phyloP scores from a whole-genome alignment of 1,284 basidiomycete genomes.

The Ganoderma sinense region DNA sequence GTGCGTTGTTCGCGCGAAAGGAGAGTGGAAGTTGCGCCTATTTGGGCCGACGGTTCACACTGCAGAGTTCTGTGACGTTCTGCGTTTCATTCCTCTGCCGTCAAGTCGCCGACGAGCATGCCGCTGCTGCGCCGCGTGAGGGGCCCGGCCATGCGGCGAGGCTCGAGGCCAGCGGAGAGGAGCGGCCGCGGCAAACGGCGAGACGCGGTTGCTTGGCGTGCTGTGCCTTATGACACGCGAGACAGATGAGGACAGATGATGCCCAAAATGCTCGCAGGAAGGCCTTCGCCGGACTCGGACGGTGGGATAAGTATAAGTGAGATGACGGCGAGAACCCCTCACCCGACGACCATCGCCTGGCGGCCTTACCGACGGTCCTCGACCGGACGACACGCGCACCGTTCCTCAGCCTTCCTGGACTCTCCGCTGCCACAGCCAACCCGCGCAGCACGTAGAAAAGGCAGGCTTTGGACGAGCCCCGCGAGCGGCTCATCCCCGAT shows the following conservation, averaged over 20 bases:
- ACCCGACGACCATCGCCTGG: neutral
- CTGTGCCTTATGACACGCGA: neutral
- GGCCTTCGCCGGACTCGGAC: neutral
- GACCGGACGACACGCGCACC: neutral
- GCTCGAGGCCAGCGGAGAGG: neutral
- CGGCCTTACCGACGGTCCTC: slow-evolving; percentile 1
- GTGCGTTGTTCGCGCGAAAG: neutral
- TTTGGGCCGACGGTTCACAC: neutral
- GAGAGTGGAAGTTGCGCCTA: neutral
- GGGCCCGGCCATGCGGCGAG: neutral
- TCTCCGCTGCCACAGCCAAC: neutral
- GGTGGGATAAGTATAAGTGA: slow-evolving; percentile 1
- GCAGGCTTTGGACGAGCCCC: neutral
- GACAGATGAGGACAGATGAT: slow-evolving; percentile 3
- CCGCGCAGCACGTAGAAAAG: slow-evolving; percentile 9
- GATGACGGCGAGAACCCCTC: neutral
- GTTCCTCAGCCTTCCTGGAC: neutral
- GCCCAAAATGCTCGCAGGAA: neutral
- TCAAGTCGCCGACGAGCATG: neutral
- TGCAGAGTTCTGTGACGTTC: neutral
- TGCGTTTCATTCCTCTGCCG: neutral
- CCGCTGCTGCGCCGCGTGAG: neutral
- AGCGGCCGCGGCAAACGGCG: neutral
- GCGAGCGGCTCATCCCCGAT: neutral
- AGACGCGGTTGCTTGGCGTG: neutral